Evolutionary conservation across 352 stramenopile genomes (phyloP).

Genomic region (Phytophthora ohioensis): DNA sequence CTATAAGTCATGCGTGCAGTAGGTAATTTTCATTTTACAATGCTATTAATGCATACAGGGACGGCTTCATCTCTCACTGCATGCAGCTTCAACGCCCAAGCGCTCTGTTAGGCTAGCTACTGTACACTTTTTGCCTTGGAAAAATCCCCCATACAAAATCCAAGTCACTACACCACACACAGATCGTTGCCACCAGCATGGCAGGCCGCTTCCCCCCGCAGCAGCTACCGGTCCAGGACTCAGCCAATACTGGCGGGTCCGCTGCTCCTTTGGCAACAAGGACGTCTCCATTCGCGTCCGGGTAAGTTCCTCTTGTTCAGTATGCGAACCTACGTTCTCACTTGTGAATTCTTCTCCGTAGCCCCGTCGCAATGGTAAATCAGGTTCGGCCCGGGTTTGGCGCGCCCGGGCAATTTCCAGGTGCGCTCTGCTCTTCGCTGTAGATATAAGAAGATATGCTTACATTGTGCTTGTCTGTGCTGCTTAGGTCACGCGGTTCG

Average conservation of each 20-base stretch:
- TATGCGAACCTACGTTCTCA: constrained; percentile 2
- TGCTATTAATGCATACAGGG: too few relatives aligned
- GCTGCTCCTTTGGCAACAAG: constrained; percentile 10
- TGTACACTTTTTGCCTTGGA: background rate
- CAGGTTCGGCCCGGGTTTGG: constrained; percentile 41
- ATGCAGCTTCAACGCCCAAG: too few relatives aligned
- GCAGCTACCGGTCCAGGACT: constrained; percentile 14
- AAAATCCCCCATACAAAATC: constrained; percentile 1
- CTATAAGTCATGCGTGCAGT: constrained; percentile 20
- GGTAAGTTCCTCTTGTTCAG: constrained; percentile 15
- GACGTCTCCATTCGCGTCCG: constrained; percentile 39
- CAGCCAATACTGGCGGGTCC: constrained; percentile 2
- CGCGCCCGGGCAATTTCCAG: constrained; percentile 34
- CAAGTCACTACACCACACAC: background rate
- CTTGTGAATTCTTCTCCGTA: constrained; percentile 10
- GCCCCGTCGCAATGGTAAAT: constrained; percentile 53
- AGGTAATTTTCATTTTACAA: background rate
- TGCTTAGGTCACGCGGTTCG: constrained; percentile 49
- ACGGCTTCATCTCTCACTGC: too few relatives aligned
- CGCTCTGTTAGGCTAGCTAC: constrained; percentile 4
- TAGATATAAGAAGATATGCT: background rate
- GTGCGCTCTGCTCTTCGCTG: constrained; percentile 3
- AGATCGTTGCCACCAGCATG: constrained; percentile 14
- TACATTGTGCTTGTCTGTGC: background rate
- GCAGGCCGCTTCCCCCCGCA: constrained; percentile 29